Base-by-base conservation (phyloP, 495 filamentous ascomycete species). In the Trichoderma erinaceum region DNA sequence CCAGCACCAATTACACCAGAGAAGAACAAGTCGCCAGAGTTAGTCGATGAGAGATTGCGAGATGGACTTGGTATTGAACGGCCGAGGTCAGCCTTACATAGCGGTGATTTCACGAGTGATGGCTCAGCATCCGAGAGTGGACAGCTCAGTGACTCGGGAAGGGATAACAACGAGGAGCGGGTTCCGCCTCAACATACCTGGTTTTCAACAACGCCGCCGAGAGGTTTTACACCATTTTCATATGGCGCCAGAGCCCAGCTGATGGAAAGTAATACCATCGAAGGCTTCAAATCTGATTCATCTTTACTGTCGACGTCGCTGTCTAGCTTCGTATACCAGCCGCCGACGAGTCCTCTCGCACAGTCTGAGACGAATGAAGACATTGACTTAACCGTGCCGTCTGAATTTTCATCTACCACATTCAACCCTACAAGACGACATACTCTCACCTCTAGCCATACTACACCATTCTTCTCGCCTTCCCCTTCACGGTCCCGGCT, bases 351-450 rank as follows among this genome's bases (percentile, higher is more conserved):
- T 69, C 96, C 95, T 23, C 80, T 99, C 27, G 92, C 94, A 3
- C 87, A 97, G 72, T 92, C 92, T 69, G 91, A 92, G 68, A 96
- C 89, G 75, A 93, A 92, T 72, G 90, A 93, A 10, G 93, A 96
- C 68, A 74, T 92, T 18, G 92, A 93, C 70, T 83, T 90, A 65
- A 76, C 77, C 12, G 73, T 80, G 41, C 77, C 78, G 29, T 74
- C 86, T 67, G 77, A 85, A 29, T 77, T 81, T 48, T 70, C 73
- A 13, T 67, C 75, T 23, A 71, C 66, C 46, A 71, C 72, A 25
- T 70, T 72, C 3, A 73, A 74, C 12, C 73, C 72, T 56, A 12
- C 76, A 11, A 75, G 79, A 15, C 74, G 79, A 4, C 79, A 83
- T 63, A 81, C 78, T 1, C 66, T 81, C 8, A 74, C 78, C 69